Conservation (phyloP, 306 rosid species). For the Citrullus colocynthis region DNA sequence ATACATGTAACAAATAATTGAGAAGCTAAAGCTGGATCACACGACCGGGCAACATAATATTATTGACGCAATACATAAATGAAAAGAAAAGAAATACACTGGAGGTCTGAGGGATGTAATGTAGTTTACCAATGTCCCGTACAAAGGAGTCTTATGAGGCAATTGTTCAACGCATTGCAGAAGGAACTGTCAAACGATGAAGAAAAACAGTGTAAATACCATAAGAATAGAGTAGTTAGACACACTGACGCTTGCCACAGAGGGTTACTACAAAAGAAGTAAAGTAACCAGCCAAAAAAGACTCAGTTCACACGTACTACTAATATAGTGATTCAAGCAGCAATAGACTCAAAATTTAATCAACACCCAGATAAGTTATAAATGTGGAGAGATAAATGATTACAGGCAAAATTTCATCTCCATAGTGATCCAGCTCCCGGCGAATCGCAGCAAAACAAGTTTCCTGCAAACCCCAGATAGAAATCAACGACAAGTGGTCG, state of each 20-base stretch:
- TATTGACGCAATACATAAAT: neutral
- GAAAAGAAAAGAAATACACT: neutral
- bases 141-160: constrained; percentile 86
- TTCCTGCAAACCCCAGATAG: constrained; percentile 42
- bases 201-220: neutral
- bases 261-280: neutral
- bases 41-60: neutral
- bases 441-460: constrained; percentile 70
- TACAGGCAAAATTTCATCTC: constrained; percentile 49
- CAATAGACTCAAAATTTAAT: neutral
- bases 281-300: neutral
- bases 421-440: constrained; percentile 71
- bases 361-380: neutral
- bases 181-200: constrained; percentile 50
- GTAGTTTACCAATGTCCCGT: constrained; percentile 68
- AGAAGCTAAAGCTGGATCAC: neutral
- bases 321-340: neutral
- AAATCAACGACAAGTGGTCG: neutral
- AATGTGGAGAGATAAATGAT: neutral
- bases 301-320: neutral
- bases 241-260: neutral
- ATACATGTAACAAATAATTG: neutral
- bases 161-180: constrained; percentile 66
- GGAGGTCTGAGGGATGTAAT: neutral
- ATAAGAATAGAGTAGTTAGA: neutral